Percentiles rank a stretch among this genome's conserved stretches.
Conservation (phyloP, 805 yeast species). For the Hanseniaspora nectarophila region DNA sequence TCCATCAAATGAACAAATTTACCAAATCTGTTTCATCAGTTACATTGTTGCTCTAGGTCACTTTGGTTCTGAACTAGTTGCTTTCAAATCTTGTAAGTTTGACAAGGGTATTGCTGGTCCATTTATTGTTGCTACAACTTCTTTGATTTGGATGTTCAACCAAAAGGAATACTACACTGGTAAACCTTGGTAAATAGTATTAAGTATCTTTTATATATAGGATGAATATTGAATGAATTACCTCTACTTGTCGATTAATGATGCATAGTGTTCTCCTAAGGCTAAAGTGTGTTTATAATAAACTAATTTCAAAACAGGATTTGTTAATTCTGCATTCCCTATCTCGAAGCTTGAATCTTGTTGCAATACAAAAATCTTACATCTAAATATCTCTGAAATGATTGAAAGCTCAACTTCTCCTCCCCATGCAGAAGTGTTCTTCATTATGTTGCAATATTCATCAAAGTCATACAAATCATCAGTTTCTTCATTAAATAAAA, state of each 20-base stretch:
- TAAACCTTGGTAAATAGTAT: slow-evolving; percentile 18
- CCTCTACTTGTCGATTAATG: slow-evolving; percentile 38
- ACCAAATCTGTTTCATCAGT: slow-evolving; percentile 65
- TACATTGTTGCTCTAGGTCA: slow-evolving; percentile 75
- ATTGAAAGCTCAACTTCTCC: slow-evolving; percentile 88
- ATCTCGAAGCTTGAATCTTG: slow-evolving; percentile 41
- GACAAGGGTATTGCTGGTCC: slow-evolving; percentile 90
- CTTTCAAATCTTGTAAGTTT: slow-evolving; percentile 64
- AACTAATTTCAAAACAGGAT: slow-evolving; percentile 53
- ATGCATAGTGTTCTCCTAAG: slow-evolving; percentile 90
- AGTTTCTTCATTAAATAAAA: slow-evolving; percentile 67
- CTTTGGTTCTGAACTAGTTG: slow-evolving; percentile 71
- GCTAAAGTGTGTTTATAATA: slow-evolving; percentile 79
- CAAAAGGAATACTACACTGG: slow-evolving; percentile 57
- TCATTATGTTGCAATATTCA: slow-evolving; percentile 56
- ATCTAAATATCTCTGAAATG: slow-evolving; percentile 53
- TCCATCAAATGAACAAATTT: slow-evolving; percentile 56
- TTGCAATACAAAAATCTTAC: slow-evolving; percentile 69
- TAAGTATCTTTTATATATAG: background rate
- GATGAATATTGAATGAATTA: background rate
- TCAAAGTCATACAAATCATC: slow-evolving; percentile 51
- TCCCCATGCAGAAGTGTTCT: slow-evolving; percentile 86
- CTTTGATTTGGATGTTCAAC: slow-evolving; percentile 68
- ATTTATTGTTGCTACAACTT: slow-evolving; percentile 59
- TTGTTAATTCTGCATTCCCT: slow-evolving; percentile 28